phyloP scores from a whole-genome alignment of 768 basidiomycete genomes.

The Pleurotus eryngii region DNA sequence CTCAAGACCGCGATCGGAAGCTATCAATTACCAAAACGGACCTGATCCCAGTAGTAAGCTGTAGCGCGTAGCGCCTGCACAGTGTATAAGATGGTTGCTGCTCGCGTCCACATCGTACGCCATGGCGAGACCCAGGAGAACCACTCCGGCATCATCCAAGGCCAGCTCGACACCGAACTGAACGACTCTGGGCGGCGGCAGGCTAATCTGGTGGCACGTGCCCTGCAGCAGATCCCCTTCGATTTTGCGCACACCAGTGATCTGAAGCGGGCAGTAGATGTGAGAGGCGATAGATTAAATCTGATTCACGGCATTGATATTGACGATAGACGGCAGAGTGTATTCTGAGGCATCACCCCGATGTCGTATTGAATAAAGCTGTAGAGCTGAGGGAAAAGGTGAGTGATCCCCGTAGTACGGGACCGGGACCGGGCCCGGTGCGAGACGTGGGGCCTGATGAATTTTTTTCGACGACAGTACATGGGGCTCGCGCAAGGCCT shows the following conservation, averaged over 20 bases:
- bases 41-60: too few relatives aligned
- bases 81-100: constrained; percentile 22
- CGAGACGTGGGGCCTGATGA: too few relatives aligned
- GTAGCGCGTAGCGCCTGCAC: too few relatives aligned
- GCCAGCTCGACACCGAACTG: constrained; percentile 67
- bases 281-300: constrained; percentile 25
- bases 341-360: constrained; percentile 55
- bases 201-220: constrained; percentile 51
- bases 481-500: constrained; percentile 63
- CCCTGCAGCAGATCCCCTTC: constrained; percentile 53
- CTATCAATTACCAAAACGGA: too few relatives aligned
- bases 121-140: constrained; percentile 82
- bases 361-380: constrained; percentile 38
- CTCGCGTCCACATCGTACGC: constrained; percentile 62
- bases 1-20: too few relatives aligned
- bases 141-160: constrained; percentile 61
- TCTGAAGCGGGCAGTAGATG: constrained; percentile 63
- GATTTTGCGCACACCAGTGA: constrained; percentile 68
- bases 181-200: constrained; percentile 62
- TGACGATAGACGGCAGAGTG: constrained; percentile 57
- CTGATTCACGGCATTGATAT: neutral
- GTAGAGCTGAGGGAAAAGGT: constrained; percentile 66
- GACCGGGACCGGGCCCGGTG: neutral
- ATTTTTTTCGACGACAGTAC: constrained; percentile 35
- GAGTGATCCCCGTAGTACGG: constrained; percentile 13